Percentiles rank a stretch among this genome's conserved stretches.
Conservation (phyloP, 2,329 filamentous ascomycete genomes). For the Pseudogymnoascus sp. region DNA sequence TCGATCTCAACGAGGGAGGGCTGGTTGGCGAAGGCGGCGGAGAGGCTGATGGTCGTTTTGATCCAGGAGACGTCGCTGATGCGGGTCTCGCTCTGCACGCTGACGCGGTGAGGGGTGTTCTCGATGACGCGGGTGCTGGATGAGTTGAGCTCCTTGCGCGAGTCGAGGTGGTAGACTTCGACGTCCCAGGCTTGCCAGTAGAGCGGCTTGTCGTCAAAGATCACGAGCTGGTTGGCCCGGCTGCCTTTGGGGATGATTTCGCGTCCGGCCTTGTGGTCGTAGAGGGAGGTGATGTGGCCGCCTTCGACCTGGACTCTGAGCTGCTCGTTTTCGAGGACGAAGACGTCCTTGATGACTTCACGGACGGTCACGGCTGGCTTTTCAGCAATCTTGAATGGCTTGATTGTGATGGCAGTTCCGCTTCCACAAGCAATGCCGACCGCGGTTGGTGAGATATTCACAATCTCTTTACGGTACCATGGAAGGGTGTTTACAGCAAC, state of each 20-base stretch:
- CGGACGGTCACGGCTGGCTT: slow-evolving; percentile 44
- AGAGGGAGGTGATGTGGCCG: slow-evolving; percentile 76
- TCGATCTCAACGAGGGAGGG: slow-evolving; percentile 68
- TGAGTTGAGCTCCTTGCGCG: slow-evolving; percentile 65
- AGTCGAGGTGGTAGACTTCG: slow-evolving; percentile 89
- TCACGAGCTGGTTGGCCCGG: slow-evolving; percentile 83
- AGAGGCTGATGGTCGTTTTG: slow-evolving; percentile 75
- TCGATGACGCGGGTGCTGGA: slow-evolving; percentile 64
- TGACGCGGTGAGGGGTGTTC: slow-evolving; percentile 64
- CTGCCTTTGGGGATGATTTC: slow-evolving; percentile 67
- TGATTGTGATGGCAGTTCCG: slow-evolving; percentile 44
- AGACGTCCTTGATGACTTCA: slow-evolving; percentile 51
- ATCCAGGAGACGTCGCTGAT: slow-evolving; percentile 84
- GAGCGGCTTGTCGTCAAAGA: slow-evolving; percentile 94
- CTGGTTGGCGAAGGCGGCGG: slow-evolving; percentile 55
- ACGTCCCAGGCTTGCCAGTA: slow-evolving; percentile 99
- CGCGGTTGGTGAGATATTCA: slow-evolving; percentile 49
- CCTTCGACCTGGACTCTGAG: slow-evolving; percentile 63
- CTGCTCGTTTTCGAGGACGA: slow-evolving; percentile 70
- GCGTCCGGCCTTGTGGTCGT: slow-evolving; percentile 63
- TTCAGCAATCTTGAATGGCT: slow-evolving; percentile 39
- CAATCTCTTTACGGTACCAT: slow-evolving; percentile 71
- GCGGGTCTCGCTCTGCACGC: slow-evolving; percentile 72
- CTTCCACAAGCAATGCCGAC: slow-evolving; percentile 49
- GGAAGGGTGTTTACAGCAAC: slow-evolving; percentile 77